A percentile compares a stretch with the other conserved stretches of the same genome.
phyloP scores from a whole-genome alignment of 1,139 yeast genomes.

The Kodamaea fungicola region DNA sequence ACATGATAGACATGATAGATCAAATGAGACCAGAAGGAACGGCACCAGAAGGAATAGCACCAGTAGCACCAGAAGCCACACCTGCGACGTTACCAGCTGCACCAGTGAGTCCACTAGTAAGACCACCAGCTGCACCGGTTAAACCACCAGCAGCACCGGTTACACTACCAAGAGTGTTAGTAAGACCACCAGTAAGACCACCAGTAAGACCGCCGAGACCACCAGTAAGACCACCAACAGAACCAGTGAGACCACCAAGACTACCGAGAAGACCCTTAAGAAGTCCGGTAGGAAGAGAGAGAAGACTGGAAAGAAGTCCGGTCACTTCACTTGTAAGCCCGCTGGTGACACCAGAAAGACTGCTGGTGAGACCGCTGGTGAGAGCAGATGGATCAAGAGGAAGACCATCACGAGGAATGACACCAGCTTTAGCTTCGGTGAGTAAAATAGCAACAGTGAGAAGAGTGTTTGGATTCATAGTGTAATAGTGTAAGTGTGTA shows the following conservation, averaged over 20 bases:
- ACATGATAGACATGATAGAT: not conserved
- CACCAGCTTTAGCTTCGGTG: not conserved
- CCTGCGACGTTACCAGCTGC: not conserved
- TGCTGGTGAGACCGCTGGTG: not conserved
- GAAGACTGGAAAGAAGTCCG: conserved; percentile 1
- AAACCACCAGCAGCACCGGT: not conserved
- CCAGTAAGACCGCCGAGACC: not conserved
- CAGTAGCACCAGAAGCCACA: not conserved
- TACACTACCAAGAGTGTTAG: not conserved
- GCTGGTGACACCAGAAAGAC: not conserved
- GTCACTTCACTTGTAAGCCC: not conserved
- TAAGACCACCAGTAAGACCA: not conserved
- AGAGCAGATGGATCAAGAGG: not conserved
- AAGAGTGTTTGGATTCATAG: not conserved
- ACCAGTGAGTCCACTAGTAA: not conserved
- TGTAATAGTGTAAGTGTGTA: not conserved
- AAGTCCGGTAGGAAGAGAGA: not conserved
- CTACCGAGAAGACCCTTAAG: not conserved
- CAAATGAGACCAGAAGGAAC: not conserved
- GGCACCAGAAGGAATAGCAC: not conserved
- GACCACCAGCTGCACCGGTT: not conserved
- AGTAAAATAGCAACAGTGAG: not conserved
- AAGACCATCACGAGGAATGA: not conserved
- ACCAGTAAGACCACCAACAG: not conserved
- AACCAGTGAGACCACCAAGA: not conserved